phyloP scores from a whole-genome alignment of 768 basidiomycete species.

The Pisolithus albus region DNA sequence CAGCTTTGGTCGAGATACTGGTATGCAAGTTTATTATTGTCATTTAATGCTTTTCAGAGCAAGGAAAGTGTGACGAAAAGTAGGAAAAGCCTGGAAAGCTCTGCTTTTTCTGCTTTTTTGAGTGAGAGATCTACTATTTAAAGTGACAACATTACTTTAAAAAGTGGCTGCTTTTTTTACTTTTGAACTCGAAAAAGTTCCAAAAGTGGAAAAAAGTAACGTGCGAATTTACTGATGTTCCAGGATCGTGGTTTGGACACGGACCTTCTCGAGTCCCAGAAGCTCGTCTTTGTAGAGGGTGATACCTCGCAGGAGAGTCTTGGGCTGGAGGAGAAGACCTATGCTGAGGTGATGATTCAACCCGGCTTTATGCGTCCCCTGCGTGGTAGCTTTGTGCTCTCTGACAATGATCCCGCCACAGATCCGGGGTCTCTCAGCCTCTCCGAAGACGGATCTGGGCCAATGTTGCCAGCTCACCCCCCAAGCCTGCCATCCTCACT shows the following conservation, averaged over 20 bases:
- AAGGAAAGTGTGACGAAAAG: too few relatives aligned
- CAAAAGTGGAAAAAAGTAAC: too few relatives aligned
- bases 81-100: too few relatives aligned
- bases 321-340: constrained; percentile 16
- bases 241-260: constrained; percentile 22
- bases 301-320: constrained; percentile 17
- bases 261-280: constrained; percentile 14
- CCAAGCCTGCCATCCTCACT: constrained; percentile 69
- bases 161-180: too few relatives aligned
- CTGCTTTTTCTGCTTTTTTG: too few relatives aligned
- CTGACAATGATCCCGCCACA: constrained; percentile 74
- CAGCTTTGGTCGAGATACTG: too few relatives aligned
- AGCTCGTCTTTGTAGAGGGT: constrained; percentile 26
- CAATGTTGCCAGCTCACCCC: constrained; percentile 45
- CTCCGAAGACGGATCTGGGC: constrained; percentile 17
- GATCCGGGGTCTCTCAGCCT: constrained; percentile 61
- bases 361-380: background rate
- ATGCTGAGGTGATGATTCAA: constrained; percentile 14
- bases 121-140: too few relatives aligned
- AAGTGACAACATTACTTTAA: too few relatives aligned
- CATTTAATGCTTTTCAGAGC: too few relatives aligned
- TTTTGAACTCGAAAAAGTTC: too few relatives aligned
- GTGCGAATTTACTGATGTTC: too few relatives aligned
- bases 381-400: constrained; percentile 56
- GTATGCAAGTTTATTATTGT: too few relatives aligned